Base-by-base conservation (phyloP, 2,329 filamentous ascomycete species). In the Penicillium sp. region DNA sequence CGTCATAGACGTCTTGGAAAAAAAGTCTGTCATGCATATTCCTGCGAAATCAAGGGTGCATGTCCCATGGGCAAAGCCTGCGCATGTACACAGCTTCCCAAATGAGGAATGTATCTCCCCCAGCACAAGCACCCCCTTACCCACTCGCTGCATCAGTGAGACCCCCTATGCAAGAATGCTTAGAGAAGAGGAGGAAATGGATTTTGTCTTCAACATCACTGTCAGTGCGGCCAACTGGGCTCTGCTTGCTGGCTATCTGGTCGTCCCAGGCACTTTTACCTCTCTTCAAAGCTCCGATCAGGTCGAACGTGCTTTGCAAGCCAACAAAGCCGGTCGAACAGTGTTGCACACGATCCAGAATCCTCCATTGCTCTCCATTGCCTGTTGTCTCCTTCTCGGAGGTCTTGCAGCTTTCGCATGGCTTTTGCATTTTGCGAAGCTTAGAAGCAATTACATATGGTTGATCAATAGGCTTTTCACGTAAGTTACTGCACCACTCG, bases 401-500 rank as follows among this genome's bases (percentile, higher is more conserved):
- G 43, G 43, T 23, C 14, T 23, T 46, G 25, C 23, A 23, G 43
- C 43, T 46, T 25, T 46, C 9, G 13, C 23, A 23, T 46, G 25
- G 43, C 43, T 46, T 26, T 46, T 46, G 14, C 43, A 46, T 25
- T 46, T 46, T 29, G 21, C 21, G 25, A 23, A 27, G 25, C 80
- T 80, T 70, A 68, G 77, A 43, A 64, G 67, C n/a, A 84, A 85
- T 61, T 83, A 83, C 54, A 74, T 83, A 19, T 85, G 81, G 82
- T 71, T 84, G 26, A 72, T 83, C 21, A 50, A 50, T 33, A 50
- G 37, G 48, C 37, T 50, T 26, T 50, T 50, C 31, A 26, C 37
- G 48, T 50, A 31, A 39, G 48, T 50, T 19, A 39, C 27, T 29
- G 27, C 11, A 29, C 27, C 11, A 29, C 27, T 25, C 19, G 19